These are phyloP conservation scores for Schwanniomyces etchellsii DNA, from an alignment of 1,139 yeast species.

Conservation along the genomic window DNA sequence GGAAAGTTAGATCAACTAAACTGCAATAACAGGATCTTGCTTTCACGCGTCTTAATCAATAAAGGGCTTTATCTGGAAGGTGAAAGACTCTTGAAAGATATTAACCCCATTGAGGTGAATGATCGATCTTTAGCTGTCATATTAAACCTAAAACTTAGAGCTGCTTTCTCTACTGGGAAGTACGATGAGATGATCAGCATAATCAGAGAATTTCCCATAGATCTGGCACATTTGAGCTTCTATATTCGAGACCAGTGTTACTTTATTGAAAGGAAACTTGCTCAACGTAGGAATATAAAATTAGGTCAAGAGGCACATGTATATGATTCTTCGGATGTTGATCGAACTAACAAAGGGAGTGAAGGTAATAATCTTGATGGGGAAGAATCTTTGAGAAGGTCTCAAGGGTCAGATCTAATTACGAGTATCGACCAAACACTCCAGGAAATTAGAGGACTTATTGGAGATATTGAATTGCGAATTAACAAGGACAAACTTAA, in stretches of 20 bases:
- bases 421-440: conserved; percentile 7
- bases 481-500: conserved; percentile 25
- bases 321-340: not conserved
- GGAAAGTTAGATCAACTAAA: conserved; percentile 10
- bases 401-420: not conserved
- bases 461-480: conserved; percentile 28
- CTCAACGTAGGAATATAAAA: conserved; percentile 1
- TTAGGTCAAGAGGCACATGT: not conserved
- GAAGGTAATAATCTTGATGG: not conserved
- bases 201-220: conserved; percentile 26
- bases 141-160: conserved; percentile 20
- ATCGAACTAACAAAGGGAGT: not conserved
- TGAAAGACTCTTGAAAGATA: conserved; percentile 15
- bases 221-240: conserved; percentile 27
- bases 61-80: conserved; percentile 22
- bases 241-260: conserved; percentile 29
- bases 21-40: conserved; percentile 24
- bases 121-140: conserved; percentile 21
- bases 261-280: conserved; percentile 18
- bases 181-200: conserved; percentile 14
- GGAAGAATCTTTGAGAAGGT: not conserved
- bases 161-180: conserved; percentile 14
- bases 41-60: conserved; percentile 28
- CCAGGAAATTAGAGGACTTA: conserved; percentile 20
- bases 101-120: conserved; percentile 18